Percentiles rank a stretch among this genome's conserved stretches.
Conservation (phyloP, 345 rosid species). For the Leavenworthia alabamica region DNA sequence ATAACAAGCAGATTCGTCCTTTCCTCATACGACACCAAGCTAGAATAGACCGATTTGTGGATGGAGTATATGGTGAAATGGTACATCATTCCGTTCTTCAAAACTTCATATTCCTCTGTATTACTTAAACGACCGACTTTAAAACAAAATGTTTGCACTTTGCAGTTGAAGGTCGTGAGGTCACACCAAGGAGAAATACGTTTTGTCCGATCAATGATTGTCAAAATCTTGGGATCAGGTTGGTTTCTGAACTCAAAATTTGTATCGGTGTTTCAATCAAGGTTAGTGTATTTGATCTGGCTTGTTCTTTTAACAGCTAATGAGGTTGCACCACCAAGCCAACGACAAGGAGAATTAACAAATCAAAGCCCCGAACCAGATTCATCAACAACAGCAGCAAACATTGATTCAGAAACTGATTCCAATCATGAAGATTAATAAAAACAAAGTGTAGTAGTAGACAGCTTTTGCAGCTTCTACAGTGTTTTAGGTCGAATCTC, state of each 20-base stretch:
- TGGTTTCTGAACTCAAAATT: not conserved
- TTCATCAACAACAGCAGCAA: constrained; percentile 5
- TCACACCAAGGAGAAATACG: constrained; percentile 47
- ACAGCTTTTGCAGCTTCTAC: constrained; percentile 18
- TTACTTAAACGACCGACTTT: not conserved
- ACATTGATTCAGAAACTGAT: constrained; percentile 23
- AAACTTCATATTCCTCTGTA: not conserved
- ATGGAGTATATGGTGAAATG: constrained; percentile 24
- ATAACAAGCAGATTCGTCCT: constrained; percentile 55
- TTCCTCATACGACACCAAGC: constrained; percentile 53
- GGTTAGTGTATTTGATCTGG: not conserved
- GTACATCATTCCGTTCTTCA: constrained; percentile 22
- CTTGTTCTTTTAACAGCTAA: not conserved
- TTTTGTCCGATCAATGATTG: constrained; percentile 32
- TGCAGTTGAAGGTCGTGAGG: constrained; percentile 46
- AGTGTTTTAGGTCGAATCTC: constrained; percentile 13
- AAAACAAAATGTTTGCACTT: constrained; percentile 26
- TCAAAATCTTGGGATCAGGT: constrained; percentile 45
- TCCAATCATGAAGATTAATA: constrained; percentile 34
- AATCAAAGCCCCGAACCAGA: not conserved
- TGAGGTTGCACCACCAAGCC: constrained; percentile 12
- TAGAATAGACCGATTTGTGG: constrained; percentile 38
- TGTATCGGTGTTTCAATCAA: not conserved
- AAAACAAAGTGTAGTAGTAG: constrained; percentile 16
- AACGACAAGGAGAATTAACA: constrained; percentile 14